These are phyloP conservation scores for Knufia fluminis DNA, from an alignment of 2,329 filamentous ascomycete genomes.

Conservation along the genomic window DNA sequence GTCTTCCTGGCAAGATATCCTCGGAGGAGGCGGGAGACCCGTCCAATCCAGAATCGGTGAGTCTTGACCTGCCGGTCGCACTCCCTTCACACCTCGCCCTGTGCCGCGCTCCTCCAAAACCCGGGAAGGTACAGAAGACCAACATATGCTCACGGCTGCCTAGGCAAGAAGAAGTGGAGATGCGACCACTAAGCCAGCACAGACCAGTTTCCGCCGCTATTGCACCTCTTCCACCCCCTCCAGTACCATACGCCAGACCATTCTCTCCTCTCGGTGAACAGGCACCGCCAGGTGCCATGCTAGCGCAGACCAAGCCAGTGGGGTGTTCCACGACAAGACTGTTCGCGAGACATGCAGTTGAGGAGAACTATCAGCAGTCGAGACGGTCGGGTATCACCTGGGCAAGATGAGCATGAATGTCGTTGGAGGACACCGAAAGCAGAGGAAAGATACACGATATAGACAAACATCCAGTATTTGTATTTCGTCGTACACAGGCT, in stretches of 20 bases:
- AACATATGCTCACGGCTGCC: neutral
- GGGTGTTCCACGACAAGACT: neutral
- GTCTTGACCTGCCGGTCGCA: neutral
- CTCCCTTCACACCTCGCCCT: too few relatives aligned
- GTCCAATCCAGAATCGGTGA: neutral
- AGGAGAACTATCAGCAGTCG: neutral
- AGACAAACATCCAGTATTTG: too few relatives aligned
- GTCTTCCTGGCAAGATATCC: neutral
- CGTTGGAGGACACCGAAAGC: too few relatives aligned
- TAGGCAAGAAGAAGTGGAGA: constrained; percentile 1
- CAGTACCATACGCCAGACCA: neutral
- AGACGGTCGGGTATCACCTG: neutral
- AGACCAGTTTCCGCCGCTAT: constrained; percentile 1
- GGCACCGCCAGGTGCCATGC: constrained; percentile 1
- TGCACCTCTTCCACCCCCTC: neutral
- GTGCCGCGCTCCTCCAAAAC: too few relatives aligned
- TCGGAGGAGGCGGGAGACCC: neutral
- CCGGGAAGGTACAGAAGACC: too few relatives aligned
- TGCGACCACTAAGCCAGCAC: neutral
- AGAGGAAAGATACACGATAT: too few relatives aligned
- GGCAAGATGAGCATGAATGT: too few relatives aligned
- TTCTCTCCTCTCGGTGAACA: constrained; percentile 4
- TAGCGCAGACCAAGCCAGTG: neutral
- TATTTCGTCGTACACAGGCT: too few relatives aligned
- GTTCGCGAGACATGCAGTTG: too few relatives aligned